Evolutionary conservation across 305 asterid genomes (phyloP).

Genomic region (Fraxinus baroniana): DNA sequence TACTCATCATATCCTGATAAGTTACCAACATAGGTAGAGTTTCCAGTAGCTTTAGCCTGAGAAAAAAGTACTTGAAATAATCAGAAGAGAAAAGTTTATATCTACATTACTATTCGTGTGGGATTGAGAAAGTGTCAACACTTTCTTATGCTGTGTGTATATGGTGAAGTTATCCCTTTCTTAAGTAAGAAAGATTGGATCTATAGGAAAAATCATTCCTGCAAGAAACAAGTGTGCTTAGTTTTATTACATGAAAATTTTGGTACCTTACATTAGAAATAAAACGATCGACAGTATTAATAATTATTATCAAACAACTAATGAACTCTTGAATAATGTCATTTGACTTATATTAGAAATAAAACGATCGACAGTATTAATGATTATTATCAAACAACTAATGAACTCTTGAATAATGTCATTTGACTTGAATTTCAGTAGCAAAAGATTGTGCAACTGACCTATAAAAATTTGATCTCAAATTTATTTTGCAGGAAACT

Average conservation of each 20-base stretch:
- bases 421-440: neutral
- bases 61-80: constrained; percentile 10
- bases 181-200: neutral
- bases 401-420: neutral
- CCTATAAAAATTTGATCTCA: neutral
- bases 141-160: neutral
- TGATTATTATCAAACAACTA: neutral
- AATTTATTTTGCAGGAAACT: neutral
- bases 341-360: neutral
- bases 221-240: neutral
- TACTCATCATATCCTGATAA: constrained; percentile 87
- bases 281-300: neutral
- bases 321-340: too few relatives aligned
- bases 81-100: neutral
- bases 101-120: neutral
- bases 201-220: neutral
- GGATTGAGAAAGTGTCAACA: neutral
- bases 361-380: neutral
- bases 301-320: neutral
- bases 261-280: neutral
- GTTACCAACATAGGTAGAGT: constrained; percentile 47
- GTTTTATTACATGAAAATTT: neutral
- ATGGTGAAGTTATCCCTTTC: neutral
- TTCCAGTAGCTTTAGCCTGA: constrained; percentile 81
- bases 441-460: neutral